These are phyloP conservation scores for Fusarium ambrosium DNA, from an alignment of 2,329 filamentous ascomycete genomes.

Conservation along the genomic window DNA sequence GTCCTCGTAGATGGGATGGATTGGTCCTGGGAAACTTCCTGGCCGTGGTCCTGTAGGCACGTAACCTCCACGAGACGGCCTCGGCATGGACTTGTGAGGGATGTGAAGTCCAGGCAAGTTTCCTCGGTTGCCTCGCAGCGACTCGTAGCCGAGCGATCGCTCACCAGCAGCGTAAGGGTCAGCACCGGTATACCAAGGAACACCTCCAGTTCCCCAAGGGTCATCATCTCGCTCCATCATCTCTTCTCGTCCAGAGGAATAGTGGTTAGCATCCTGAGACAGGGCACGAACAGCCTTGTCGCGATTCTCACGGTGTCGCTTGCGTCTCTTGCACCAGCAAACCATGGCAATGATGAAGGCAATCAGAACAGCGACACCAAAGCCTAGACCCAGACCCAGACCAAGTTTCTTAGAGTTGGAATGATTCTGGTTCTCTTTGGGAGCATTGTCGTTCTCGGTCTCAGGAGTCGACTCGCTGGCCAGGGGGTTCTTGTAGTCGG, in stretches of 20 bases:
- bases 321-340: conserved; percentile 63
- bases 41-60: conserved; percentile 49
- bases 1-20: conserved; percentile 71
- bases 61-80: conserved; percentile 50
- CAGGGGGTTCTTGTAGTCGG: conserved; percentile 63
- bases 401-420: conserved; percentile 43
- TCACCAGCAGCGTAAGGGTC: conserved; percentile 59
- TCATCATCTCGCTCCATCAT: conserved; percentile 60
- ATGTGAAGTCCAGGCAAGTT: conserved; percentile 45
- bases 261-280: conserved; percentile 63
- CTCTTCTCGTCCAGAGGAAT: conserved; percentile 59
- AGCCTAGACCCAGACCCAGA: conserved; percentile 63
- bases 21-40: conserved; percentile 56
- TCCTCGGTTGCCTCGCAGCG: conserved; percentile 55
- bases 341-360: conserved; percentile 62
- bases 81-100: conserved; percentile 52
- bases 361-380: conserved; percentile 70
- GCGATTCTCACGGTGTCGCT: conserved; percentile 53
- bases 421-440: conserved; percentile 36
- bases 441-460: conserved; percentile 37
- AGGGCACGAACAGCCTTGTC: conserved; percentile 64
- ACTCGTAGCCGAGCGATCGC: conserved; percentile 65
- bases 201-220: conserved; percentile 43
- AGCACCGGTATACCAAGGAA: conserved; percentile 61
- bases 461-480: conserved; percentile 22